Evolutionary conservation across 805 yeast genomes (phyloP).

Genomic region (Zygoascus ofunaensis): DNA sequence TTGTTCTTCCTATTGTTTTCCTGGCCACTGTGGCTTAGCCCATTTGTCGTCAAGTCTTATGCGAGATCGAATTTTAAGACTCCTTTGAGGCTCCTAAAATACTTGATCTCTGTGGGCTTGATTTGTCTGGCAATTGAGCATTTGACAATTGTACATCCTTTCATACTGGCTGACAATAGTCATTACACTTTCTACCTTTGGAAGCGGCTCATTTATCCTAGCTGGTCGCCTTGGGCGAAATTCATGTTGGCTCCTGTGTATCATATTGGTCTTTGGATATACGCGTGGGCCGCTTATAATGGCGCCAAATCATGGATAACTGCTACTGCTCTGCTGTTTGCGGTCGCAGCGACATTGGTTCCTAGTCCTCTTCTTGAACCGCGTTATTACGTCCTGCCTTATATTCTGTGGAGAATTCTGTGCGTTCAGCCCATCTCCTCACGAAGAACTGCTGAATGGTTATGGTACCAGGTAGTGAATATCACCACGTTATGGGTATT

Average conservation of each 20-base stretch:
- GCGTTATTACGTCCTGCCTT: conserved; percentile 81
- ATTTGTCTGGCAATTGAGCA: conserved; percentile 7
- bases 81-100: conserved; percentile 8
- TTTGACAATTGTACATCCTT: conserved; percentile 74
- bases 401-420: conserved; percentile 56
- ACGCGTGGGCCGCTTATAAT: conserved; percentile 25
- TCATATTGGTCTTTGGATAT: conserved; percentile 39
- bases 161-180: conserved; percentile 85
- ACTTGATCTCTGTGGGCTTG: conserved; percentile 4
- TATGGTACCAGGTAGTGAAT: conserved; percentile 55
- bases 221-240: conserved; percentile 27
- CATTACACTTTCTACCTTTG: conserved; percentile 86
- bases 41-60: conserved; percentile 35
- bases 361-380: conserved; percentile 95
- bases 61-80: conserved; percentile 25
- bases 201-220: conserved; percentile 49
- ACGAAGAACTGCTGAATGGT: conserved; percentile 44
- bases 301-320: conserved; percentile 28
- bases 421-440: not conserved
- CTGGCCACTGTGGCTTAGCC: conserved; percentile 63
- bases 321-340: conserved; percentile 25
- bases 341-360: conserved; percentile 52
- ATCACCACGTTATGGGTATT: conserved; percentile 46
- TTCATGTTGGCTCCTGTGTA: conserved; percentile 55
- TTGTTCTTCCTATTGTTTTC: conserved; percentile 57